Evolutionary conservation across 1,284 basidiomycete genomes (phyloP).

Genomic region (Pseudozyma pruni): DNA sequence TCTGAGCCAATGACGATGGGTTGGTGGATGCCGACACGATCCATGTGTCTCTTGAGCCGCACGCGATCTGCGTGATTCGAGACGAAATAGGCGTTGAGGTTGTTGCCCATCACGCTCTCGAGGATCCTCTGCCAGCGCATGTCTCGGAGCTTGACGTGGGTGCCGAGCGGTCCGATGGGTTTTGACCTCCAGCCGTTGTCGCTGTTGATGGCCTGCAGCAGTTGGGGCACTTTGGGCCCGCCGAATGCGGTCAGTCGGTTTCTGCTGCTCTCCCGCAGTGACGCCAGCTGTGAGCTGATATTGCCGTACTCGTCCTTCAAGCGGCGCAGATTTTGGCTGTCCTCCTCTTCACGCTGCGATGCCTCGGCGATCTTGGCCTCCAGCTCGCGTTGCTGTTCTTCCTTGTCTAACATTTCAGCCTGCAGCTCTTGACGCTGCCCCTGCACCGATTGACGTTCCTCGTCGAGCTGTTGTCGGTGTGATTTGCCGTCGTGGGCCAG

Average conservation of each 20-base stretch:
- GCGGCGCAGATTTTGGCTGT: conserved; percentile 15
- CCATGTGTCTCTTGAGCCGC: conserved; percentile 69
- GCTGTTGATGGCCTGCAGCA: conserved; percentile 71
- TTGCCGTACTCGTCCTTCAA: conserved; percentile 20
- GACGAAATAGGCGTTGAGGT: conserved; percentile 81
- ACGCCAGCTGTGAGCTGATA: conserved; percentile 12
- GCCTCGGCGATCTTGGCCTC: conserved; percentile 29
- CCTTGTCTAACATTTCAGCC: conserved; percentile 21
- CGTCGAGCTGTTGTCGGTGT: conserved; percentile 42
- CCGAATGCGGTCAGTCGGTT: conserved; percentile 61
- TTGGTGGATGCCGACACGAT: conserved; percentile 23
- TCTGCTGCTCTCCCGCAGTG: conserved; percentile 19
- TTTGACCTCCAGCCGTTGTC: conserved; percentile 68
- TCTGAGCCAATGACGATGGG: conserved; percentile 65
- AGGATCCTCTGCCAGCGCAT: conserved; percentile 77
- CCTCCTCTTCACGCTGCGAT: conserved; percentile 17
- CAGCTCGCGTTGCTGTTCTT: conserved; percentile 36
- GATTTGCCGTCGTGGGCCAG: conserved; percentile 60
- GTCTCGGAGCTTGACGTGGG: conserved; percentile 84
- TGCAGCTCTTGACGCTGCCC: conserved; percentile 33
- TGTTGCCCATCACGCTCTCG: conserved; percentile 74
- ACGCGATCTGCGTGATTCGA: conserved; percentile 78
- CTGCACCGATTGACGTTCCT: conserved; percentile 37
- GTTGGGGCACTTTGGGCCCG: conserved; percentile 50
- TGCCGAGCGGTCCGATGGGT: conserved; percentile 77